Conservation (phyloP, 2,329 filamentous ascomycete species). For the Coleophoma eucalyptorum region DNA sequence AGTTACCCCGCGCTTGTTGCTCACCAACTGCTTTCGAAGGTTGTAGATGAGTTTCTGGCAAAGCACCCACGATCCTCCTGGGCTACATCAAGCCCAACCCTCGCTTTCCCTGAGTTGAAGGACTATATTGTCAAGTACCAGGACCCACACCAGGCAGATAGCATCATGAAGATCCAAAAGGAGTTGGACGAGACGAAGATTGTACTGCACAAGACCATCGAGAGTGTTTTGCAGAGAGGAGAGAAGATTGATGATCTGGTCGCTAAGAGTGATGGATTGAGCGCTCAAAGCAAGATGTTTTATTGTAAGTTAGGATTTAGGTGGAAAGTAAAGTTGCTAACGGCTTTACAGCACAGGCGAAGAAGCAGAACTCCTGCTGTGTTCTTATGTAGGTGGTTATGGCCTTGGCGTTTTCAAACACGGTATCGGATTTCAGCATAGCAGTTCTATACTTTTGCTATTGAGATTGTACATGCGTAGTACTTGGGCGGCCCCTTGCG, state of each 20-base stretch:
- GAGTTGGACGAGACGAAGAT: slow-evolving; percentile 98
- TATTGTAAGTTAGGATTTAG: slow-evolving; percentile 58
- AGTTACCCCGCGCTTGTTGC: slow-evolving; percentile 76
- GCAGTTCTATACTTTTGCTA: not conserved
- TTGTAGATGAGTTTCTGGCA: slow-evolving; percentile 81
- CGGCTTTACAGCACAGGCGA: slow-evolving; percentile 52
- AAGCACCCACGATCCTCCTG: slow-evolving; percentile 70
- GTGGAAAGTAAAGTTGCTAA: slow-evolving; percentile 4
- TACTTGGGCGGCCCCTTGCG: no score
- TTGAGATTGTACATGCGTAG: not conserved
- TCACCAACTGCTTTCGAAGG: slow-evolving; percentile 81
- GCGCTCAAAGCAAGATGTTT: slow-evolving; percentile 95
- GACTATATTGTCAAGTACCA: slow-evolving; percentile 64
- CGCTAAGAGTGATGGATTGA: slow-evolving; percentile 87
- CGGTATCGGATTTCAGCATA: not conserved
- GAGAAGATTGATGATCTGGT: slow-evolving; percentile 97
- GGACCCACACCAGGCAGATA: slow-evolving; percentile 84
- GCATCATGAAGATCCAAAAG: slow-evolving; percentile 92
- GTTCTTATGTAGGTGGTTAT: slow-evolving; percentile 53
- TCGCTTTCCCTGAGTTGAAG: slow-evolving; percentile 70
- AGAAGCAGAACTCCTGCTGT: slow-evolving; percentile 80
- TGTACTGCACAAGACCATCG: slow-evolving; percentile 93
- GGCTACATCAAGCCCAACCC: slow-evolving; percentile 47
- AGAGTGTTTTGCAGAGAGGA: slow-evolving; percentile 80
- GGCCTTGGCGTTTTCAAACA: not conserved